A percentile compares a stretch with the other conserved stretches of the same genome.
These are phyloP conservation scores for Aspergillus puulaauensis DNA, from an alignment of 2,329 filamentous ascomycete species.

Conservation along the genomic window DNA sequence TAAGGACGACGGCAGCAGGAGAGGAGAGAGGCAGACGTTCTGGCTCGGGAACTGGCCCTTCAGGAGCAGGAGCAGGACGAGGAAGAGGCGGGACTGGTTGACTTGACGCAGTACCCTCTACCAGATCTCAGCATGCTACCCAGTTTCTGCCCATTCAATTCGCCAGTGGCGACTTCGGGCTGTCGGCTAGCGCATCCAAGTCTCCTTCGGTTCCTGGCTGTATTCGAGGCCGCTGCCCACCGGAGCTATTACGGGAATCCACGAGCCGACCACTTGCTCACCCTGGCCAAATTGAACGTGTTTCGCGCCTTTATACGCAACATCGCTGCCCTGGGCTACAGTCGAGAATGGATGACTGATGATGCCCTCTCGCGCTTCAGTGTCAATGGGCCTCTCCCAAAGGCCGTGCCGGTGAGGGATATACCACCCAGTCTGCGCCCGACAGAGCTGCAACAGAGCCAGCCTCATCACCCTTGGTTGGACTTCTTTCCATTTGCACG, in stretches of 20 bases:
- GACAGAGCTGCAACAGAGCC: slow-evolving; percentile 35
- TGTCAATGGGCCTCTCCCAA: background rate
- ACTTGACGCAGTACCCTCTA: too few relatives aligned
- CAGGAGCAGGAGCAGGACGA: too few relatives aligned
- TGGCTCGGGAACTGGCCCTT: too few relatives aligned
- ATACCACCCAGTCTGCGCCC: slow-evolving; percentile 32
- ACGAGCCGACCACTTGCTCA: background rate
- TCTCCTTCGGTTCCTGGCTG: too few relatives aligned
- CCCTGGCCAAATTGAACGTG: background rate
- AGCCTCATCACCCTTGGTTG: slow-evolving; percentile 41
- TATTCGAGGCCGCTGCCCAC: background rate
- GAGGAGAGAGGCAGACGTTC: too few relatives aligned
- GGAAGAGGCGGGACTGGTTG: too few relatives aligned
- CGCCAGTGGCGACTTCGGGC: too few relatives aligned
- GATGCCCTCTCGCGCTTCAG: slow-evolving; percentile 25
- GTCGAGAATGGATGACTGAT: slow-evolving; percentile 17
- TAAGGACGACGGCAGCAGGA: too few relatives aligned
- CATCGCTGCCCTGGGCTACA: background rate
- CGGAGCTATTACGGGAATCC: background rate
- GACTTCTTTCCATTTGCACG: slow-evolving; percentile 29
- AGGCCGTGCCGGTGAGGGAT: background rate
- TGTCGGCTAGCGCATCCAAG: too few relatives aligned
- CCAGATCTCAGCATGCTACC: too few relatives aligned
- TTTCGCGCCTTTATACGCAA: slow-evolving; percentile 1
- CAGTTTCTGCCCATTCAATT: too few relatives aligned